These are phyloP conservation scores for Jamesozyma piceae DNA, from an alignment of 805 yeast genomes.

Conservation along the genomic window DNA sequence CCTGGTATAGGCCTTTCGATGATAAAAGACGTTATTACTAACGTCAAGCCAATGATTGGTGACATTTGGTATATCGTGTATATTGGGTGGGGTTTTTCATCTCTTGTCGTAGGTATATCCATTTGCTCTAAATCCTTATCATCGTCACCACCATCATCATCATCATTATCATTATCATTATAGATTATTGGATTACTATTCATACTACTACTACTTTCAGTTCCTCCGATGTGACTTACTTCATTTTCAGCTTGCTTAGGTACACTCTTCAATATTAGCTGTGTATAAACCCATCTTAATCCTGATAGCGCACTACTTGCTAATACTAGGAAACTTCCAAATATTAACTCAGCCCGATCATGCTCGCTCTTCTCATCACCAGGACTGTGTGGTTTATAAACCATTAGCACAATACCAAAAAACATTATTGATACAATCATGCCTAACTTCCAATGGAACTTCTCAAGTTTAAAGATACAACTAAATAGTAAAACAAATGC, in stretches of 20 bases:
- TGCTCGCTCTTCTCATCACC: constrained; percentile 12
- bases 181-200: background rate
- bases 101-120: background rate
- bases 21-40: constrained; percentile 52
- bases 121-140: background rate
- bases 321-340: constrained; percentile 70
- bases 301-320: constrained; percentile 79
- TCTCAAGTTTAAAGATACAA: constrained; percentile 68
- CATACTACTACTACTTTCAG: background rate
- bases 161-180: background rate
- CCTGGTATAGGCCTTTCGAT: constrained; percentile 51
- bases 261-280: constrained; percentile 58
- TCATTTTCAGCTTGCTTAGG: constrained; percentile 16
- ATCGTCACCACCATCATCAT: background rate
- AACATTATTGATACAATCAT: constrained; percentile 73
- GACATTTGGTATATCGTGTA: constrained; percentile 75
- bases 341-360: constrained; percentile 11
- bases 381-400: constrained; percentile 36
- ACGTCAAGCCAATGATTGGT: constrained; percentile 66
- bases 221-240: background rate
- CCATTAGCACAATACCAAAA: constrained; percentile 82
- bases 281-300: constrained; percentile 91
- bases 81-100: constrained; percentile 53
- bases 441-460: constrained; percentile 55
- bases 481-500: constrained; percentile 88